Percentiles rank a stretch among this genome's conserved stretches.
phyloP scores from a whole-genome alignment of 1,139 yeast genomes.

The Lodderomyces parapsilosis region DNA sequence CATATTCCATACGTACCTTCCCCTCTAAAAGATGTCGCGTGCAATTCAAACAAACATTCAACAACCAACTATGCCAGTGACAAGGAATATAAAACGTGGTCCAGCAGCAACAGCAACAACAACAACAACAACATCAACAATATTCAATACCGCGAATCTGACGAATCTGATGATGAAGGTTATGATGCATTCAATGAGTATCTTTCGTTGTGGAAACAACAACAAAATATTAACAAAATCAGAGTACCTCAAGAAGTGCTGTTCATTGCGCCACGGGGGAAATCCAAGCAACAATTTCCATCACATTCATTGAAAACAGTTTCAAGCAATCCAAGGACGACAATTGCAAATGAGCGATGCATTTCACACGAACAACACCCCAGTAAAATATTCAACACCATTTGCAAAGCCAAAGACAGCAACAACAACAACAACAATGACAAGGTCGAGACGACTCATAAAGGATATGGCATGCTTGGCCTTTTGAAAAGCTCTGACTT shows the following conservation, averaged over 20 bases:
- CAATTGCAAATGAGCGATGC: background rate
- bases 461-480: constrained; percentile 12
- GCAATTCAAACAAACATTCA: background rate
- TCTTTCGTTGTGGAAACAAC: background rate
- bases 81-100: background rate
- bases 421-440: constrained; percentile 1
- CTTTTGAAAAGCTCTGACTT: constrained; percentile 13
- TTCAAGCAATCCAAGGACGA: background rate
- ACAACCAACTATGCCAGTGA: background rate
- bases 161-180: too few species aligned
- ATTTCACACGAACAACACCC: background rate
- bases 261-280: background rate
- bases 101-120: background rate
- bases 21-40: constrained; percentile 17
- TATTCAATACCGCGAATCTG: too few species aligned
- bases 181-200: background rate
- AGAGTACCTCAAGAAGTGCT: background rate
- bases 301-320: background rate
- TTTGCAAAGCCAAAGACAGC: too few species aligned
- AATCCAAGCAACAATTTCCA: background rate
- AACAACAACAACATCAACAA: background rate
- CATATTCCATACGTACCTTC: constrained; percentile 24
- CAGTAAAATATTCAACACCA: background rate
- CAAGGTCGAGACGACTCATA: constrained; percentile 12
- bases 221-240: background rate